Percentiles rank a stretch among this genome's conserved stretches.
Conservation (phyloP, 78 protist species). For the Isochrysis galbana region DNA sequence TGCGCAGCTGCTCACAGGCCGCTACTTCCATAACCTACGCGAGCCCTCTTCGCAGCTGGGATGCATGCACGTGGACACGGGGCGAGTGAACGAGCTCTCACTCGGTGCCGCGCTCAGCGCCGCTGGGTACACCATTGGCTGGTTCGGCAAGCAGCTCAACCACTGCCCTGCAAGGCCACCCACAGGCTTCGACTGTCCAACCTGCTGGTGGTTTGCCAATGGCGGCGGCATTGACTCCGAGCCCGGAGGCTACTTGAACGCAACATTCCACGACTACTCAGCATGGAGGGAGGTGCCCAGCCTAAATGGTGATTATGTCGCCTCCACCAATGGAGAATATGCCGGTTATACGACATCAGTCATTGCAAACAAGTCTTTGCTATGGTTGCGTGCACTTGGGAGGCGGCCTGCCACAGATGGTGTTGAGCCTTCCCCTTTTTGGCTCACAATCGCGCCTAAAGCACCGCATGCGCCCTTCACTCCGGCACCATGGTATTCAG, state of each 20-base stretch:
- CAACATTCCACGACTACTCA: background rate
- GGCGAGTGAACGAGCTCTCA: background rate
- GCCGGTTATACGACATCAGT: background rate
- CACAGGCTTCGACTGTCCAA: background rate
- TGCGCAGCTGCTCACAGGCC: slow-evolving; percentile 33
- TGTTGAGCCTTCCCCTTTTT: too few relatives aligned
- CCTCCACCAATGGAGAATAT: background rate
- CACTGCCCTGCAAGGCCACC: background rate
- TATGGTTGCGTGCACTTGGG: background rate
- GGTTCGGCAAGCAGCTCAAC: slow-evolving; percentile 7
- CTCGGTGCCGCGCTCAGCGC: background rate
- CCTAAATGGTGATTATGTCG: background rate
- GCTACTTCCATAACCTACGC: slow-evolving; percentile 39
- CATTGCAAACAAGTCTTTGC: background rate
- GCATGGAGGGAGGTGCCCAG: background rate
- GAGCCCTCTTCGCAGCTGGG: background rate
- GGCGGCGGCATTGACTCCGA: background rate
- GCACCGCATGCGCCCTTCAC: background rate
- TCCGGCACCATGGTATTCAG: background rate
- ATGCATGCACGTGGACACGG: background rate
- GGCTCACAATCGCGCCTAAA: background rate
- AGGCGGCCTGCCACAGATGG: background rate
- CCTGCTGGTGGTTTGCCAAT: background rate
- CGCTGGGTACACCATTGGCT: slow-evolving; percentile 22
- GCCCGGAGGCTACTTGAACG: background rate